Base-by-base conservation (phyloP, 2,329 filamentous ascomycete genomes). In the Epichloe brachyelytri region DNA sequence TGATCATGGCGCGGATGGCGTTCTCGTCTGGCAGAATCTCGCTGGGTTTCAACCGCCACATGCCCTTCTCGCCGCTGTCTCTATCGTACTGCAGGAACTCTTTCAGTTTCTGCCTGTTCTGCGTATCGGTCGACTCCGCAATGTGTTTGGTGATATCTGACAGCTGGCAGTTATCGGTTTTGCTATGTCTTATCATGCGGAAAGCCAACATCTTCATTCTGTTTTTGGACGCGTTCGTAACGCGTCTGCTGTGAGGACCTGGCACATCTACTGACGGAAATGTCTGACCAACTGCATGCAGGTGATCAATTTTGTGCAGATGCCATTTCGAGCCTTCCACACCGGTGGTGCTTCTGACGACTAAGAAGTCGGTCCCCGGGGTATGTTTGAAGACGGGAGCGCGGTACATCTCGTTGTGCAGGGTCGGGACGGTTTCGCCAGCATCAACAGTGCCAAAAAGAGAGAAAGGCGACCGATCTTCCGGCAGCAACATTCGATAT, bases 151-250 rank as follows among this genome's bases (percentile, higher is more conserved):
- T 96, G 38, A 98, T 86, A 60, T 91, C 87, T n/a, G 80, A 80
- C 15, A 95, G 79, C 20, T 83, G 83, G 22, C 89, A 78, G 43
- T 81, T 77, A 54, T 82, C 73, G 26, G 83, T 79, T 17, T 80
- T 74, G 59, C 84, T 88, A 60, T 87, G 86, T 55, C 83, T 79
- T 60, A 95, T 87, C 64, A 95, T 82, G 48, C 93, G 86, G 65
- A 88, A 96, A 0, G 89, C 86, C 39, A 98, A 82, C 84, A 96
- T 96, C 72, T 93, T 95, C 67, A 98, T 83, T 37, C 93, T 82
- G 67, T 93, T 95, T 73, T 98, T 98, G 37, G 88, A 85, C n/a
- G 91, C 89, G 52, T 94, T 95, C 0, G 93, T 98, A 33, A 97
- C 91, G 66, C 93, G 95, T 54, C 93, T 79, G 38, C 89, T 94